phyloP scores from a whole-genome alignment of 139 green algal species.

The Ulvella scutata region DNA sequence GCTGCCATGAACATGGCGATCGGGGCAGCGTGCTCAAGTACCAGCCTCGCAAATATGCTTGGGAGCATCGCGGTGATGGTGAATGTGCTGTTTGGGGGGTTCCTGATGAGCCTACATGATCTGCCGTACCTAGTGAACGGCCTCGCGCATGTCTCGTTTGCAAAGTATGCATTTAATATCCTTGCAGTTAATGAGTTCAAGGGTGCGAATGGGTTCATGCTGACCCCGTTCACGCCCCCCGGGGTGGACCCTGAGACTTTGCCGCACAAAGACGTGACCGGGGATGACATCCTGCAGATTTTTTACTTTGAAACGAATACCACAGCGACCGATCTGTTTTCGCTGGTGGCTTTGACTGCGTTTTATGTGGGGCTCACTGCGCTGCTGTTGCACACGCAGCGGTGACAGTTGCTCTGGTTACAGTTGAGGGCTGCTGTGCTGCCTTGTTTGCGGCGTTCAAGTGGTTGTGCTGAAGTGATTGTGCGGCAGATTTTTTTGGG shows the following conservation, averaged over 20 bases:
- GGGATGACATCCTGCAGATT: background rate
- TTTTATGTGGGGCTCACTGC: background rate
- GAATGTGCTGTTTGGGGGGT: slow-evolving; percentile 37
- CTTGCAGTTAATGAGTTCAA: slow-evolving; percentile 50
- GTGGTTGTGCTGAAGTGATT: too few relatives aligned
- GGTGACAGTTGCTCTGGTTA: too few relatives aligned
- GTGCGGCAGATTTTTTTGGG: too few relatives aligned
- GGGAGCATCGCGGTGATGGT: slow-evolving; percentile 28
- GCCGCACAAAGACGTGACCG: background rate
- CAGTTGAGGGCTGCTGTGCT: too few relatives aligned
- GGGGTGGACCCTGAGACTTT: background rate
- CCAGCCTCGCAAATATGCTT: slow-evolving; percentile 18
- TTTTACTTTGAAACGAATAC: background rate
- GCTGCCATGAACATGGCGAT: slow-evolving; percentile 11
- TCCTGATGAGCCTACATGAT: slow-evolving; percentile 29
- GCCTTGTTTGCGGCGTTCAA: too few relatives aligned
- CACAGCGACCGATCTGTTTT: background rate
- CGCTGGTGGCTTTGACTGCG: background rate
- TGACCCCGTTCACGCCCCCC: slow-evolving; percentile 1
- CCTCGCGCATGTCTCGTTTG: background rate
- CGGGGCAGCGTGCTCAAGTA: slow-evolving; percentile 13
- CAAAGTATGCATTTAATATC: slow-evolving; percentile 48
- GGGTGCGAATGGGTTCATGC: slow-evolving; percentile 13
- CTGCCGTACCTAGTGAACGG: background rate
- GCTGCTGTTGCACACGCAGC: background rate